Evolutionary conservation across 2,329 filamentous ascomycete species (phyloP).

Genomic region (Cladosporium sp.): DNA sequence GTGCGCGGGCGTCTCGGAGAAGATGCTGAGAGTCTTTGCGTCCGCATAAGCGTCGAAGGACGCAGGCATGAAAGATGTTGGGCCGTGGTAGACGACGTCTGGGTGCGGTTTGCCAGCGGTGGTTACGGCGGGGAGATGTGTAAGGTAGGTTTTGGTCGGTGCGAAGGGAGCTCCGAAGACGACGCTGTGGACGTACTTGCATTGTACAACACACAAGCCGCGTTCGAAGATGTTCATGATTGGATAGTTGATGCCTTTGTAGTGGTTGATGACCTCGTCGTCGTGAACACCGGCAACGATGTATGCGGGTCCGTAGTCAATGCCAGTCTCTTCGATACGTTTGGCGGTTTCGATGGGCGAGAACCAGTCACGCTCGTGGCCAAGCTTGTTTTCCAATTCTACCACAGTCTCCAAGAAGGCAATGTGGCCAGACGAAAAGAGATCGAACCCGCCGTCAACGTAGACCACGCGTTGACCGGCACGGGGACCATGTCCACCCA

Average conservation of each 20-base stretch:
- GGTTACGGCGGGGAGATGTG: conserved; percentile 59
- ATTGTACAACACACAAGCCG: conserved; percentile 91
- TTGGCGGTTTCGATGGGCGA: conserved; percentile 59
- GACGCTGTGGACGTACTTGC: conserved; percentile 84
- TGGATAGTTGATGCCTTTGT: conserved; percentile 97
- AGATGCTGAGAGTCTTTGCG: conserved; percentile 78
- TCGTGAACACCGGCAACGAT: conserved; percentile 93
- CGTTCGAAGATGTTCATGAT: conserved; percentile 99
- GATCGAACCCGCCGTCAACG: conserved; percentile 92
- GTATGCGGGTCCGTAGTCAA: conserved; percentile 76
- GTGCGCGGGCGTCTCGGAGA: conserved; percentile 72
- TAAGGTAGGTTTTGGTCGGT: conserved; percentile 74
- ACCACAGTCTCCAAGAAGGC: conserved; percentile 82
- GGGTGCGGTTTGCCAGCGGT: conserved; percentile 51
- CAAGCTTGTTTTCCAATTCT: conserved; percentile 66
- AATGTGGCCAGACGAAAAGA: conserved; percentile 96
- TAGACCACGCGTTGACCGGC: conserved; percentile 85
- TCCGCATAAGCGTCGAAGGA: conserved; percentile 60
- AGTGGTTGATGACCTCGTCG: conserved; percentile 89
- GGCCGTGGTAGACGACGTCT: conserved; percentile 88
- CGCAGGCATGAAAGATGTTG: conserved; percentile 77
- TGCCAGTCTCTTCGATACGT: conserved; percentile 58
- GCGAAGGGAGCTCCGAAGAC: conserved; percentile 88
- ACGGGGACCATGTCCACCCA: conserved; percentile 65
- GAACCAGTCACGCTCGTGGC: conserved; percentile 69